A percentile compares a stretch with the other conserved stretches of the same genome.
These are phyloP conservation scores for Quillaja saponaria DNA, from an alignment of 306 rosid genomes.

Conservation along the genomic window DNA sequence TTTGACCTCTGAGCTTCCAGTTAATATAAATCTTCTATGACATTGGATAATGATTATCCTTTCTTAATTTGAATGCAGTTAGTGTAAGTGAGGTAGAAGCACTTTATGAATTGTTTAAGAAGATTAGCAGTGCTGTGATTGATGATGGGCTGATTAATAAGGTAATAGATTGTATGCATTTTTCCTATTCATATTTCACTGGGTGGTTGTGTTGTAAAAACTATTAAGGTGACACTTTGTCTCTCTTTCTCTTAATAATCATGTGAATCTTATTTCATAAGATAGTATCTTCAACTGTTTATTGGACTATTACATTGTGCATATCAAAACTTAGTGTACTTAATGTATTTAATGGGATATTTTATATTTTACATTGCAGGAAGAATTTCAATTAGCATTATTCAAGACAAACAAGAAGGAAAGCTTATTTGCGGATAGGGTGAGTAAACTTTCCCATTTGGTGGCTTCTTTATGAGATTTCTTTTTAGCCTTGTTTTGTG, in stretches of 20 bases:
- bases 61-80: constrained; percentile 52
- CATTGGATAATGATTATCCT: background rate
- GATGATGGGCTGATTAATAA: constrained; percentile 82
- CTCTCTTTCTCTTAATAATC: constrained; percentile 9
- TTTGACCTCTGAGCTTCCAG: too few relatives aligned
- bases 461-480: background rate
- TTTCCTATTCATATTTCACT: constrained; percentile 14
- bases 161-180: constrained; percentile 37
- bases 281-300: background rate
- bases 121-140: constrained; percentile 65
- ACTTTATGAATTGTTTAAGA: constrained; percentile 74
- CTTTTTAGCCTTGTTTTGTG: background rate
- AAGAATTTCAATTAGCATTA: constrained; percentile 77
- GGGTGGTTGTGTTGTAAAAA: constrained; percentile 14
- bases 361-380: constrained; percentile 46
- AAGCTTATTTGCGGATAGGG: constrained; percentile 89
- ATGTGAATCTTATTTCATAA: constrained; percentile 1
- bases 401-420: constrained; percentile 75
- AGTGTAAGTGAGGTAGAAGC: constrained; percentile 89
- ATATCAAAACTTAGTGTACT: background rate
- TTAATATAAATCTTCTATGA: too few relatives aligned
- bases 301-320: constrained; percentile 23
- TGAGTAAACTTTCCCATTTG: constrained; percentile 29
- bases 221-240: constrained; percentile 15
- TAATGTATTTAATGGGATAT: constrained; percentile 2